These are phyloP conservation scores for Agastache rugosa DNA, from an alignment of 257 asterid species.

Conservation along the genomic window DNA sequence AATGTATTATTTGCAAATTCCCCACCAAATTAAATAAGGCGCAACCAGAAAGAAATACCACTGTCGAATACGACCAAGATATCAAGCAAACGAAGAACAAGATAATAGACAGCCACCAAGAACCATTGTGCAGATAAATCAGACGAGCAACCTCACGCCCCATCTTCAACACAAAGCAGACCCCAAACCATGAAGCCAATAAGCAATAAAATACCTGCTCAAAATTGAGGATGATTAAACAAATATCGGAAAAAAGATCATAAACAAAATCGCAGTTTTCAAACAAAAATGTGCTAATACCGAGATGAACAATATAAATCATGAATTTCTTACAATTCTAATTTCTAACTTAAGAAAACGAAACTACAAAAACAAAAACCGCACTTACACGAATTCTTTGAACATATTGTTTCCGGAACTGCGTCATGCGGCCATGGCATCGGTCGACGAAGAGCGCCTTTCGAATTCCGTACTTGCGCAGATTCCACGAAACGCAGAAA, in stretches of 20 bases:
- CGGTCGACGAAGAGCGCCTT: constrained; percentile 78
- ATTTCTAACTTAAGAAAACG: background rate
- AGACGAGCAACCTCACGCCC: constrained; percentile 69
- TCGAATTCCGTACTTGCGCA: constrained; percentile 69
- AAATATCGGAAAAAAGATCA: background rate
- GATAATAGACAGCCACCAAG: constrained; percentile 57
- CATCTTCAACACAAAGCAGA: constrained; percentile 68
- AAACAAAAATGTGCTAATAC: background rate
- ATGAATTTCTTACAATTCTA: background rate
- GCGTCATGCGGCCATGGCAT: constrained; percentile 59
- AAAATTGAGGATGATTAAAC: constrained; percentile 17
- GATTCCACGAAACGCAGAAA: constrained; percentile 66
- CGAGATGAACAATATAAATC: background rate
- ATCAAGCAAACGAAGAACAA: constrained; percentile 53
- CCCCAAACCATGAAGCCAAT: constrained; percentile 62
- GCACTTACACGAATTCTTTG: constrained; percentile 62
- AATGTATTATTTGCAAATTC: constrained; percentile 77
- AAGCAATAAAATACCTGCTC: constrained; percentile 65
- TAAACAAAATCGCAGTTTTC: background rate
- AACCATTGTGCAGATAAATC: constrained; percentile 55
- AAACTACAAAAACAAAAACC: background rate
- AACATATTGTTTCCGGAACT: constrained; percentile 62
- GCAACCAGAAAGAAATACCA: constrained; percentile 73
- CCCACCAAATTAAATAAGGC: constrained; percentile 76
- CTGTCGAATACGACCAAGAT: constrained; percentile 75